A percentile compares a stretch with the other conserved stretches of the same genome.
Evolutionary conservation across 768 basidiomycete genomes (phyloP).

Genomic region (Pluteus cervinus): DNA sequence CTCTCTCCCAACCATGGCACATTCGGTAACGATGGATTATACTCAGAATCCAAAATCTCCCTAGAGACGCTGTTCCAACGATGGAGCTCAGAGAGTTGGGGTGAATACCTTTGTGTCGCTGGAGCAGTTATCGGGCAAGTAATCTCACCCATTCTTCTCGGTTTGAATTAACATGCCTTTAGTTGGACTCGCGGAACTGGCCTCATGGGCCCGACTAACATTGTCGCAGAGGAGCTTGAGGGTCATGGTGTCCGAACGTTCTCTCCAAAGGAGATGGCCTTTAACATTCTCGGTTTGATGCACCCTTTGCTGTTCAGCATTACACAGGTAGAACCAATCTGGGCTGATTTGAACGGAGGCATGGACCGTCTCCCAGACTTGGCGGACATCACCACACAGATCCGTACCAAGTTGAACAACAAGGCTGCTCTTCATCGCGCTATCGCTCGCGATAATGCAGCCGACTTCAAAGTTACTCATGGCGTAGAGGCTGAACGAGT

Average conservation of each 20-base stretch:
- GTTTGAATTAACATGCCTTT: conserved; percentile 7
- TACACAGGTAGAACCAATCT: conserved; percentile 98
- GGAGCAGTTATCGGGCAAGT: conserved; percentile 96
- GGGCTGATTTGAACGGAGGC: conserved; percentile 97
- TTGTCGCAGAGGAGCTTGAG: conserved; percentile 91
- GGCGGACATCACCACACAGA: conserved; percentile 84
- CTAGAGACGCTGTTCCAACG: conserved; percentile 97
- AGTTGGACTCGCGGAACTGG: conserved; percentile 99
- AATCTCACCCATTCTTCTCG: conserved; percentile 1
- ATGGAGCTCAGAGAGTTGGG: conserved; percentile 98
- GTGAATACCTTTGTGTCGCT: conserved; percentile 95
- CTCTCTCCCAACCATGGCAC: conserved; percentile 97
- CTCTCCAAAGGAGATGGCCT: conserved; percentile 99
- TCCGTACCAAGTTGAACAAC: conserved; percentile 73
- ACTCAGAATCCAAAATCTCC: conserved; percentile 97
- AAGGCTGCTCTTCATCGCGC: conserved; percentile 92
- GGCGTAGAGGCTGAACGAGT: conserved; percentile 91
- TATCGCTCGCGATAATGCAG: conserved; percentile 87
- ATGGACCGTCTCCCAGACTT: conserved; percentile 97
- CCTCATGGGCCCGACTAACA: conserved; percentile 93
- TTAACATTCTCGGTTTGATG: conserved; percentile 99
- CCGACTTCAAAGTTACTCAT: conserved; percentile 90
- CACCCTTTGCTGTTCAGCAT: conserved; percentile 99
- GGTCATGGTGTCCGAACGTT: conserved; percentile 92
- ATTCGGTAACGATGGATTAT: conserved; percentile 96